Percentiles rank a stretch among this genome's conserved stretches.
phyloP scores from a whole-genome alignment of 164 flowering plant species.

The Litsea cubeba region DNA sequence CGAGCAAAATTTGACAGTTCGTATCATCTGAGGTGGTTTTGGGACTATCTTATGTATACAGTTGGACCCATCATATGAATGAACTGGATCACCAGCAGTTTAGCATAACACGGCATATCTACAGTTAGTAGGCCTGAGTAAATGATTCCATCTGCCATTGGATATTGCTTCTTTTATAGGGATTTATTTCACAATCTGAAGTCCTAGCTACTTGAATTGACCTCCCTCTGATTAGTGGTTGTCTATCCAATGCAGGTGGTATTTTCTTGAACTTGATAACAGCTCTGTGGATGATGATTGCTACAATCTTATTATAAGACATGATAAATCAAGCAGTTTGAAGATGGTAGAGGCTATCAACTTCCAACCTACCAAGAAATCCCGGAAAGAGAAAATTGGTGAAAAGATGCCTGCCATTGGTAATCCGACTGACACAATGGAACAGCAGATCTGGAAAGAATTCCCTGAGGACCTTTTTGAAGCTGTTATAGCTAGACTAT shows the following conservation, averaged over 20 bases:
- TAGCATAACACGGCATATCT: no score
- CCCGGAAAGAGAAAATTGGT: slow-evolving; percentile 53
- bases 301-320: slow-evolving; percentile 43
- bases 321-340: slow-evolving; percentile 44
- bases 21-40: no score
- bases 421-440: slow-evolving; percentile 43
- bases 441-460: slow-evolving; percentile 79
- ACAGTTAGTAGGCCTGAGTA: no score
- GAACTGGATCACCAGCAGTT: no score
- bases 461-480: slow-evolving; percentile 90
- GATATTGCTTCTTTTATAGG: no score
- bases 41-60: no score
- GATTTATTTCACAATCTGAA: no score
- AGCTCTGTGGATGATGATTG: slow-evolving; percentile 38
- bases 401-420: slow-evolving; percentile 27
- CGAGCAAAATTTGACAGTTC: no score
- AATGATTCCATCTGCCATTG: no score
- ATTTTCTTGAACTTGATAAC: slow-evolving; percentile 44
- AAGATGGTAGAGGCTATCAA: slow-evolving; percentile 56
- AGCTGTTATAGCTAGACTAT: slow-evolving; percentile 89
- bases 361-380: slow-evolving; percentile 59
- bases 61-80: no score
- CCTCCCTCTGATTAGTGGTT: background rate
- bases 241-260: slow-evolving; percentile 42
- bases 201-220: no score